A percentile compares a stretch with the other conserved stretches of the same genome.
Conservation (phyloP, 2,329 filamentous ascomycete genomes). For the Phyllosticta paracitricarpa region DNA sequence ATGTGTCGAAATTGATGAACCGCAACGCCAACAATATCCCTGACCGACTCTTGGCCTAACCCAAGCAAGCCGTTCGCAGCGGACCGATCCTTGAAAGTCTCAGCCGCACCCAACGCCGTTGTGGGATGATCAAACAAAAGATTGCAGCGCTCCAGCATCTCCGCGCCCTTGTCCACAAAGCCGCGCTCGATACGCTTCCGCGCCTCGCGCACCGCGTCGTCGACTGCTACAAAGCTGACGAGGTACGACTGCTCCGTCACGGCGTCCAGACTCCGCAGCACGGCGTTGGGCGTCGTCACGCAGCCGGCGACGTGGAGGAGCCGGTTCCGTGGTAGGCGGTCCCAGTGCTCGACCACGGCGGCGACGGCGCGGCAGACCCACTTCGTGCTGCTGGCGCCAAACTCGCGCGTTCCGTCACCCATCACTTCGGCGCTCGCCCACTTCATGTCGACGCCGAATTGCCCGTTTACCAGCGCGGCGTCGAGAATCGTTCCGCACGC, state of each 20-base stretch:
- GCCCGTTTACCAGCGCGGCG: slow-evolving; percentile 21
- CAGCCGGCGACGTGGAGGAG: slow-evolving; percentile 26
- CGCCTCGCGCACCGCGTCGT: slow-evolving; percentile 27
- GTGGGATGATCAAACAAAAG: slow-evolving; percentile 23
- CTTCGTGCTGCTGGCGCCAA: slow-evolving; percentile 25
- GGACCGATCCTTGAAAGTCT: slow-evolving; percentile 20
- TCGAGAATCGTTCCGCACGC: slow-evolving; percentile 27
- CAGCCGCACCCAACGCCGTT: slow-evolving; percentile 15
- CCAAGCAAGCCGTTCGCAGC: slow-evolving; percentile 22
- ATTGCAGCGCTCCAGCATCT: slow-evolving; percentile 26
- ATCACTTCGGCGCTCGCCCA: slow-evolving; percentile 31
- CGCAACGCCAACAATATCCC: slow-evolving; percentile 20
- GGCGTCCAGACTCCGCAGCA: slow-evolving; percentile 22
- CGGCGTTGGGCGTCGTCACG: slow-evolving; percentile 23
- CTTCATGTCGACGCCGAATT: slow-evolving; percentile 28
- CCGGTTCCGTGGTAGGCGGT: slow-evolving; percentile 19
- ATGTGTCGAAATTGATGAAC: slow-evolving; percentile 12
- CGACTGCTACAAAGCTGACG: slow-evolving; percentile 22
- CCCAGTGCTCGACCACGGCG: slow-evolving; percentile 22
- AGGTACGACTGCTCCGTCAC: slow-evolving; percentile 20
- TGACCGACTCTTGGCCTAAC: slow-evolving; percentile 22
- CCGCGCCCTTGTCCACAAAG: slow-evolving; percentile 29
- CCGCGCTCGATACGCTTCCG: slow-evolving; percentile 25
- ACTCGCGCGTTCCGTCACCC: slow-evolving; percentile 24
- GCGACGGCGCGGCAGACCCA: slow-evolving; percentile 22